Conservation (phyloP, 2,329 filamentous ascomycete species). For the Pseudocercospora macadamiae region DNA sequence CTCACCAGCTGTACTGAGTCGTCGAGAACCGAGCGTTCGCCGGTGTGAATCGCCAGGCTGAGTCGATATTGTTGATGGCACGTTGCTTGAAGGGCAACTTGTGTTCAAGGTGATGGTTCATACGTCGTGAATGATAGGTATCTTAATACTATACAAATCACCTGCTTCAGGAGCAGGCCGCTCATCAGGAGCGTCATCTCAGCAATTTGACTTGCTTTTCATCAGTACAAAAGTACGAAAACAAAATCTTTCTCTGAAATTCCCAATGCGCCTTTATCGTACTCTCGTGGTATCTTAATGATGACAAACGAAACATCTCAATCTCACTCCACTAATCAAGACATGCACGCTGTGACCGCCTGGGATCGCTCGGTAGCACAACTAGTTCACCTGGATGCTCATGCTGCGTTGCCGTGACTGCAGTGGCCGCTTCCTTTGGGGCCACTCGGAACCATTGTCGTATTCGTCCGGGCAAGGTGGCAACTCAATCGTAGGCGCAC, state of each 20-base stretch:
- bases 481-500: conserved; percentile 34
- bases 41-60: background rate
- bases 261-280: background rate
- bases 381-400: background rate
- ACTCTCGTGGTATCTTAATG: conserved; percentile 2
- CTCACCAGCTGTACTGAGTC: background rate
- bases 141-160: background rate
- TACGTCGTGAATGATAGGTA: background rate
- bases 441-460: background rate
- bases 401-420: background rate
- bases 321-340: background rate
- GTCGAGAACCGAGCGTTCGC: background rate
- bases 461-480: conserved; percentile 35
- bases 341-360: background rate
- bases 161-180: too few species aligned
- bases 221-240: too few species aligned
- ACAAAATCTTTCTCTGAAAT: too few species aligned
- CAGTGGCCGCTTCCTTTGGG: background rate
- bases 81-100: background rate
- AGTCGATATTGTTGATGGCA: background rate
- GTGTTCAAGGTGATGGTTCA: background rate
- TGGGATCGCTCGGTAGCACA: background rate
- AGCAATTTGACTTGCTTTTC: background rate
- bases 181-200: too few species aligned
- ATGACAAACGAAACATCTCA: background rate